Conservation (phyloP, 2,329 filamentous ascomycete genomes). For the Alternaria consortialis region DNA sequence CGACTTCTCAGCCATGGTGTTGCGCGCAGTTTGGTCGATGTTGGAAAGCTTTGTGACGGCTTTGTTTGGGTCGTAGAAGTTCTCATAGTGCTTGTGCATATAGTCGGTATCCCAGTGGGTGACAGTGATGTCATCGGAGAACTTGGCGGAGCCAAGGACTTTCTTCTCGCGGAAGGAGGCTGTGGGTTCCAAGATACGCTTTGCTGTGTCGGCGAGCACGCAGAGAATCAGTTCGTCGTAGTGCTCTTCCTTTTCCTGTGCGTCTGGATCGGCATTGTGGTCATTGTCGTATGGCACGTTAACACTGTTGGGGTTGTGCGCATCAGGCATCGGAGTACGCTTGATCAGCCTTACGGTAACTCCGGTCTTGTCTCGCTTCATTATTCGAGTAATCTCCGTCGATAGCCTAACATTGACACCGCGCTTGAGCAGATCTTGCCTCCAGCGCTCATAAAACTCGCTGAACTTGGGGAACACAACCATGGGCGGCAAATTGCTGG, state of each 20-base stretch:
- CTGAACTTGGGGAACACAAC: constrained; percentile 71
- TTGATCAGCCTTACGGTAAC: constrained; percentile 61
- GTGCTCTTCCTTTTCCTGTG: constrained; percentile 56
- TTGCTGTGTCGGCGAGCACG: constrained; percentile 65
- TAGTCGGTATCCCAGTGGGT: constrained; percentile 72
- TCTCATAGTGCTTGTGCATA: constrained; percentile 75
- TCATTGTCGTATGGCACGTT: constrained; percentile 51
- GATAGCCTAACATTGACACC: constrained; percentile 66
- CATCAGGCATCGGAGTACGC: constrained; percentile 53
- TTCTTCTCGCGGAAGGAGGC: constrained; percentile 69
- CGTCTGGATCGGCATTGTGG: constrained; percentile 52
- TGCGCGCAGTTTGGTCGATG: constrained; percentile 53
- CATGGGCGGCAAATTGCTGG: constrained; percentile 63
- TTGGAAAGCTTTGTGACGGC: constrained; percentile 53
- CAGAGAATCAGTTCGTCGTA: constrained; percentile 75
- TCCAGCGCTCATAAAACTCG: constrained; percentile 69
- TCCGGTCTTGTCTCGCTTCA: constrained; percentile 61
- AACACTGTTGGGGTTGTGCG: constrained; percentile 57
- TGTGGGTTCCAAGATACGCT: constrained; percentile 66
- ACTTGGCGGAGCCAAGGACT: constrained; percentile 75
- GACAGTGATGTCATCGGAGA: constrained; percentile 75
- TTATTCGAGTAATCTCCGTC: constrained; percentile 64
- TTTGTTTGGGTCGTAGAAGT: constrained; percentile 62
- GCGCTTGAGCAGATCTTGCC: constrained; percentile 60
- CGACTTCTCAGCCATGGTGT: constrained; percentile 58